phyloP scores from a whole-genome alignment of 805 yeast genomes.

The Nakazawaea holstii region DNA sequence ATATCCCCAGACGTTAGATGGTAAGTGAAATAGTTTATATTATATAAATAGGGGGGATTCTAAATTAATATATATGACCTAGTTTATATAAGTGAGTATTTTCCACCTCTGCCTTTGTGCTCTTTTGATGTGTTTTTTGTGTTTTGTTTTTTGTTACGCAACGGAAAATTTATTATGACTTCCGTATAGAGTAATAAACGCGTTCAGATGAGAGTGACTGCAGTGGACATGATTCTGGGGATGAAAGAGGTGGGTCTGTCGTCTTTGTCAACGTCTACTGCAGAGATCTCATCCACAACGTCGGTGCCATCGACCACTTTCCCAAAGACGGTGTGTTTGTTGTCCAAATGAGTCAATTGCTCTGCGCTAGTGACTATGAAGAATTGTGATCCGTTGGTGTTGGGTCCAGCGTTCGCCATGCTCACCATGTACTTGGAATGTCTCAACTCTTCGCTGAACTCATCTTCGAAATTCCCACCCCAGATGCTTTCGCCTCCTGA shows the following conservation, averaged over 20 bases:
- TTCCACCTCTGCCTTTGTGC: too few species aligned
- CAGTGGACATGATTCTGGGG: slow-evolving; percentile 9
- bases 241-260: slow-evolving; percentile 34
- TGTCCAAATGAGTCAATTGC: slow-evolving; percentile 39
- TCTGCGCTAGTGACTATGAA: slow-evolving; percentile 47
- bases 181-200: too few species aligned
- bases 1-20: too few species aligned
- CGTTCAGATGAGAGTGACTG: neutral
- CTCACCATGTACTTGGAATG: slow-evolving; percentile 49
- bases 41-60: too few species aligned
- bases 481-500: slow-evolving; percentile 34
- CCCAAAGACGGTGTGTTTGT: slow-evolving; percentile 56
- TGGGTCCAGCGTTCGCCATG: slow-evolving; percentile 60
- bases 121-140: too few species aligned
- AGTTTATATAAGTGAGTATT: too few species aligned
- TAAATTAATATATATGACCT: too few species aligned
- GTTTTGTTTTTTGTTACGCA: too few species aligned
- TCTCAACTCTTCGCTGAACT: slow-evolving; percentile 39
- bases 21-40: too few species aligned
- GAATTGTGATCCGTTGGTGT: slow-evolving; percentile 56
- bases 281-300: slow-evolving; percentile 43
- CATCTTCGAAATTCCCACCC: slow-evolving; percentile 38
- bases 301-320: slow-evolving; percentile 44
- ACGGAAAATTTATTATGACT: too few species aligned
- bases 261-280: slow-evolving; percentile 35